These are phyloP conservation scores for Parathielavia appendiculata DNA, from an alignment of 495 filamentous ascomycete genomes.

Conservation along the genomic window DNA sequence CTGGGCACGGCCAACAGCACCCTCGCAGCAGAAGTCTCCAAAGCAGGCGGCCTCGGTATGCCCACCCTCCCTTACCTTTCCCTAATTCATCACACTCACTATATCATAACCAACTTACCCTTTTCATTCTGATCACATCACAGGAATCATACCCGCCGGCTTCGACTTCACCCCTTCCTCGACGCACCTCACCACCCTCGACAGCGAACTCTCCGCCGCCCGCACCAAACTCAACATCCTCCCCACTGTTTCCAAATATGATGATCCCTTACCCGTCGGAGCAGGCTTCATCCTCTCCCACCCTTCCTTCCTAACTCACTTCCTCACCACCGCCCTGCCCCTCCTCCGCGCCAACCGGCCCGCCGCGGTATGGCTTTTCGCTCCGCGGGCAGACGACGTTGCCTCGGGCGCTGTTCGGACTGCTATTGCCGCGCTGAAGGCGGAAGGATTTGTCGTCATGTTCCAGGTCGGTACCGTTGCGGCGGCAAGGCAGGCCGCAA, in stretches of 20 bases:
- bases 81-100: neutral
- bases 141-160: conserved; percentile 40
- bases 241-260: neutral
- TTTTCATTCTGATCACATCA: neutral
- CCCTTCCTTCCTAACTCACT: conserved; percentile 23
- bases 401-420: neutral
- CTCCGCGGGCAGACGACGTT: conserved; percentile 47
- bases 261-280: conserved; percentile 32
- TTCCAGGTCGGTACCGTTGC: conserved; percentile 60
- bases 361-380: conserved; percentile 72
- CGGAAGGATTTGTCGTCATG: conserved; percentile 35
- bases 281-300: conserved; percentile 38
- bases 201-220: conserved; percentile 35
- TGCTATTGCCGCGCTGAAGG: conserved; percentile 16
- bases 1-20: conserved; percentile 55
- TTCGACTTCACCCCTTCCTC: conserved; percentile 32
- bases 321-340: conserved; percentile 33
- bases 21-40: conserved; percentile 59
- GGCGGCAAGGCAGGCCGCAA: conserved; percentile 46
- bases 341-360: conserved; percentile 48
- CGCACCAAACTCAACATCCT: conserved; percentile 24
- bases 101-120: neutral
- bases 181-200: conserved; percentile 26
- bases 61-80: neutral
- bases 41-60: conserved; percentile 60